Evolutionary conservation across 2,329 filamentous ascomycete species (phyloP), one percentile per base, ranked within the genome.

Genomic region (Microsporum ferrugineum): DNA sequence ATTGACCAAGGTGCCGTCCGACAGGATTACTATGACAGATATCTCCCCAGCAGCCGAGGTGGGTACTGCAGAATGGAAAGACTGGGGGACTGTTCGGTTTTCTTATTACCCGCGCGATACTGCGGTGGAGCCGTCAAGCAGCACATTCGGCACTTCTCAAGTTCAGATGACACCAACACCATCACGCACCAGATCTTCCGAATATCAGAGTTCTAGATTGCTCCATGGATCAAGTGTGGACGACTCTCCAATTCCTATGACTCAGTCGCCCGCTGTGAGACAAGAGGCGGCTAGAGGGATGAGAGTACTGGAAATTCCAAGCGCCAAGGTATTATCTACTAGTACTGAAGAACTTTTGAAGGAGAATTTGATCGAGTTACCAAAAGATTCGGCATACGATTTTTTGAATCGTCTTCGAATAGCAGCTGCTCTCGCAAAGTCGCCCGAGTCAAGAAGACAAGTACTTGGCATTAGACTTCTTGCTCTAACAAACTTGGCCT

Each of bases 401-500:
- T 80, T 92, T 39, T 83, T 99, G 49, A 87, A 92, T 66, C 87
- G 89, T 60, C 76, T 96, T 27, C 86, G 94, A 62, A 84, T 88
- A 61, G 89, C 91, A n/a, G 88, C 91, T 72, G 89, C 89, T 12
- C 79, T 99, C 61, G 79, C 84, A 36, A 81, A 80, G 0, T 86
- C 88, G 0, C 71, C 80, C 10, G 80, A 85, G 62, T 82, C 83
- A 27, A 84, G 91, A 51, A 88, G 90, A 70, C 82, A 88, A 67
- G 85, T 92, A 14, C 79, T 99, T 57, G 85, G 88, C 39, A 84
- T 92, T 59, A 88, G 92, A 36, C 79, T 97, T 41, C 79, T 99
- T 47, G 91, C 92, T 12, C 86, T 97, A 63, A 88, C 89, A 29
- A 99, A 97, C 68, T 75, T 99, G 64, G 89, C 91, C 1, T 96